Evolutionary conservation across 1,139 yeast genomes (phyloP).

Genomic region (Suhomyces wounanorum): DNA sequence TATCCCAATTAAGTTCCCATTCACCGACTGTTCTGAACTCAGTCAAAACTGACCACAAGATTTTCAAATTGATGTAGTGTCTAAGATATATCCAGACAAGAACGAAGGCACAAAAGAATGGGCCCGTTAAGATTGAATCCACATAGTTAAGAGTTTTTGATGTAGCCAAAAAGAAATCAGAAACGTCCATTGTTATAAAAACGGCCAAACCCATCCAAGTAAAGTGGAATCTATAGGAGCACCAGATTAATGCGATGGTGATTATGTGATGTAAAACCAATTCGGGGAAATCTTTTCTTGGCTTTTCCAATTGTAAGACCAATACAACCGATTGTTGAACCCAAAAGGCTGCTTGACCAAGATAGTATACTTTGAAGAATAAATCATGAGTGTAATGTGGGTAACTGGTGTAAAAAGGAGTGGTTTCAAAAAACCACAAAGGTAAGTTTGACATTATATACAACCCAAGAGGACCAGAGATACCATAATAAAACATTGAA

Average conservation of each 20-base stretch:
- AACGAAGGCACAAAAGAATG: conserved; percentile 70
- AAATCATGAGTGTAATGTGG: conserved; percentile 81
- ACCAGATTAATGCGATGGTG: conserved; percentile 84
- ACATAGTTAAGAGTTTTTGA: conserved; percentile 86
- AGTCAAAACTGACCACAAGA: conserved; percentile 85
- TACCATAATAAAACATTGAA: conserved; percentile 76
- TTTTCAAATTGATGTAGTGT: conserved; percentile 77
- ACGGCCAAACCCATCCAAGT: conserved; percentile 93
- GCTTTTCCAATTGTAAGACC: conserved; percentile 84
- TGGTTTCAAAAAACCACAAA: conserved; percentile 86
- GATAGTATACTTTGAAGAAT: conserved; percentile 76
- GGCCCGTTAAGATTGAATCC: conserved; percentile 63
- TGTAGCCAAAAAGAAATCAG: conserved; percentile 82
- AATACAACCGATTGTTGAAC: conserved; percentile 88
- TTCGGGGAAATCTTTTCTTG: conserved; percentile 90
- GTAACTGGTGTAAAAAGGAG: conserved; percentile 72
- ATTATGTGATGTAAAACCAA: conserved; percentile 90
- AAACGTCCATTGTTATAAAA: conserved; percentile 92
- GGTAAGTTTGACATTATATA: conserved; percentile 85
- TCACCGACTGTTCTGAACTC: conserved; percentile 86
- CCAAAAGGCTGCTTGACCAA: conserved; percentile 97
- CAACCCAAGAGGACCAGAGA: conserved; percentile 83
- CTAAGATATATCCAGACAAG: conserved; percentile 83
- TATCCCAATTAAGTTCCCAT: conserved; percentile 79
- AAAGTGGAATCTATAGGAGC: conserved; percentile 92